phyloP scores from a whole-genome alignment of 257 asterid species.

The Ajuga chamaepitys region DNA sequence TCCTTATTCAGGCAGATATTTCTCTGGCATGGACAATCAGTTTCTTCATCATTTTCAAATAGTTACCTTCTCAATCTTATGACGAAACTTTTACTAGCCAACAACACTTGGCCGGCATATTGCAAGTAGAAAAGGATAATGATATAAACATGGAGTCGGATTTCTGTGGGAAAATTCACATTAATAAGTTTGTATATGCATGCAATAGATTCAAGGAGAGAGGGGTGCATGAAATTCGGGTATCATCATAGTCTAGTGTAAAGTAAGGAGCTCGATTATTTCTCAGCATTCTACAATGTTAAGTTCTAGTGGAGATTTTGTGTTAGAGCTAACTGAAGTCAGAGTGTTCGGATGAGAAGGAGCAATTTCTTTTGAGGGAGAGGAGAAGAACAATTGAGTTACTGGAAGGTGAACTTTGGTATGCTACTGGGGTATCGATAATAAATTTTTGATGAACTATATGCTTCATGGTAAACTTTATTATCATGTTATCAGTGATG shows the following conservation, averaged over 20 bases:
- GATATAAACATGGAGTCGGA: not conserved
- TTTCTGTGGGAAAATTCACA: not conserved
- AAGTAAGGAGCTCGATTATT: slow-evolving; percentile 3
- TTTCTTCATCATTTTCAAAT: not conserved
- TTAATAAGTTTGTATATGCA: not conserved
- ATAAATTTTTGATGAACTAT: not conserved
- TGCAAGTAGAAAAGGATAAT: not conserved
- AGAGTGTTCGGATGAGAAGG: not conserved
- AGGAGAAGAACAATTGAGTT: not conserved
- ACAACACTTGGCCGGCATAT: not conserved
- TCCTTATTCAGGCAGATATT: not conserved
- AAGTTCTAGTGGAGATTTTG: not conserved
- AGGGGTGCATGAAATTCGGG: not conserved
- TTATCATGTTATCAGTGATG: not conserved
- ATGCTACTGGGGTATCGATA: not conserved
- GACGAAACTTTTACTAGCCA: not conserved
- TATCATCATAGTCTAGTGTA: not conserved
- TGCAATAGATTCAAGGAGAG: not conserved
- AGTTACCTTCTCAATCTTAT: not conserved
- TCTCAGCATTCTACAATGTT: not conserved
- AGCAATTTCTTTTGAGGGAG: too few species aligned
- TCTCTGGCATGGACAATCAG: not conserved
- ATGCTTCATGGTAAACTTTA: slow-evolving; percentile 1
- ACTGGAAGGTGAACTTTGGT: not conserved
- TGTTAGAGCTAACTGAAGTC: not conserved